Evolutionary conservation across 192 early-diverging fungal genomes (phyloP).

Genomic region (Entrophospora sp.): DNA sequence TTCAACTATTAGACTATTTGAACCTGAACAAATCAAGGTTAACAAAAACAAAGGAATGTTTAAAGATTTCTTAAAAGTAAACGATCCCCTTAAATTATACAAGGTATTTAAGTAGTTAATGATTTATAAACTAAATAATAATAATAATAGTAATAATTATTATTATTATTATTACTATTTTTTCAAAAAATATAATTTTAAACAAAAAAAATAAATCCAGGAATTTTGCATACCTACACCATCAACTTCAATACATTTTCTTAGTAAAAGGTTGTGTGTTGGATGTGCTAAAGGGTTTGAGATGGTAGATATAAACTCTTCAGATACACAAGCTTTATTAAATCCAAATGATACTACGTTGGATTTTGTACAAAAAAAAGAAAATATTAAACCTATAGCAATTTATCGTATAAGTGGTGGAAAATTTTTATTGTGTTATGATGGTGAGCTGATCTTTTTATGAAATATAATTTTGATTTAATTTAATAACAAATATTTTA

Average conservation of each 20-base stretch:
- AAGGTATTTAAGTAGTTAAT: conserved; percentile 36
- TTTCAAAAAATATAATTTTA: conserved; percentile 27
- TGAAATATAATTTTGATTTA: conserved; percentile 4
- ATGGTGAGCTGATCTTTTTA: conserved; percentile 47
- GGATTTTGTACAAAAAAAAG: conserved; percentile 70
- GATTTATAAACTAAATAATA: too few relatives aligned
- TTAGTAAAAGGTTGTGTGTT: conserved; percentile 79
- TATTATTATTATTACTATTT: background rate
- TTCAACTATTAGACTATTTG: conserved; percentile 34
- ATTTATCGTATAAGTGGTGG: conserved; percentile 64
- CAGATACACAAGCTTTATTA: conserved; percentile 79
- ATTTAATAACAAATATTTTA: conserved; percentile 1
- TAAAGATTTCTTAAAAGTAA: conserved; percentile 24
- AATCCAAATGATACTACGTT: conserved; percentile 75
- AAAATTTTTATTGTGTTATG: conserved; percentile 85
- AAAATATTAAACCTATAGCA: conserved; percentile 69
- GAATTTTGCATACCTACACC: conserved; percentile 93
- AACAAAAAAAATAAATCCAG: conserved; percentile 46
- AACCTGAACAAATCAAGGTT: conserved; percentile 30
- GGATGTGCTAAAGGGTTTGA: conserved; percentile 88
- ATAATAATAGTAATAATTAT: too few relatives aligned
- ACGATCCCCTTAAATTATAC: conserved; percentile 44
- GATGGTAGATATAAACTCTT: conserved; percentile 76
- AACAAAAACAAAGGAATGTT: conserved; percentile 31
- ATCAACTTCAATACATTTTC: conserved; percentile 75